Evolutionary conservation across 257 asterid genomes (phyloP), one percentile per base, ranked within the genome.

Genomic region (Nicotiana otophora): DNA sequence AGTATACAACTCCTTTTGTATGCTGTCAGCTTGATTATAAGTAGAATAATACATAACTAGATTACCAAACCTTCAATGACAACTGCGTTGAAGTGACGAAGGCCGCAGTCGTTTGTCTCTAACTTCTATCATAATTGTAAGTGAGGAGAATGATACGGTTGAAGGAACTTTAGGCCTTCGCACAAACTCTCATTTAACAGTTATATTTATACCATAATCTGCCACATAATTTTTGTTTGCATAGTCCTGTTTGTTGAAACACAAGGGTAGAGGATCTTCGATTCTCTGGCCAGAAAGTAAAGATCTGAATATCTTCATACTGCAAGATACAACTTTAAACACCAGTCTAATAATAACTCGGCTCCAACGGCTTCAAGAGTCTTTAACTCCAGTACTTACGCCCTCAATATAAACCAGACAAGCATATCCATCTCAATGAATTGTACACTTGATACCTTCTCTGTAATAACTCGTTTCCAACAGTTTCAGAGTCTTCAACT

Each of bases 201-300:
- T 53, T 51, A 16, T 46, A 75, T 51, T 28, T 51, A 26, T 28
- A 75, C 28, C 28, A 75, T 51, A 75, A 75, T 75, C 63, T 75
- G 26, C 80, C 46, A 28, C 64, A 51, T 28, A 51, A 8, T 7
- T 75, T 72, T 75, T 17, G 63, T 51, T 75, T 28, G 28, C 28
- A 14, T 75, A 75, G 48, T 75, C 80, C 10, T 15, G 80, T 51
- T 75, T 75, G 80, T 16, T 75, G 63, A 53, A 28, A 75, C 80
- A 51, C 3, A 7, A 51, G 48, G 80, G 80, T 75, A 62, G 16
- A 16, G 16, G 64, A 62, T 28, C 16, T 75, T 51, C 28, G 1
- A 75, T 51, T 75, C 80, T 75, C 80, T 75, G 26, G 28, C 80
- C 80, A 75, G 64, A 34, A 60, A 75, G 17, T 26, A 75, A 42